Base-by-base conservation (phyloP, 2,329 filamentous ascomycete species). In the Thielaviopsis euricoi region DNA sequence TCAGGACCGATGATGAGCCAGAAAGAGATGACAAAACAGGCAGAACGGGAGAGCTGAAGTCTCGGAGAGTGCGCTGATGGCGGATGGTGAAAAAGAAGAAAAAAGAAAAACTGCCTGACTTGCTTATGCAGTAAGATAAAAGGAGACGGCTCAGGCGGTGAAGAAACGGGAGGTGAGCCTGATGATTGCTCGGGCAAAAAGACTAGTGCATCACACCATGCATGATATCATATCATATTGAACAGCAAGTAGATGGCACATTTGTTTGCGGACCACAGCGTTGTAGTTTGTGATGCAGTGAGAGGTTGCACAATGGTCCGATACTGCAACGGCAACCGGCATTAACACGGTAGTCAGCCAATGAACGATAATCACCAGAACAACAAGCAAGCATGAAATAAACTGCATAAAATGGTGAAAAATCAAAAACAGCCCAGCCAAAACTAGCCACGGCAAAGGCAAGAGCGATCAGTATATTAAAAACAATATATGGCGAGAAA, bases 161-260 rank as follows among this genome's bases (percentile, higher is more conserved):
- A 33, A 33, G 9, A 33, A 33, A 33, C 29, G 29, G 29, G 29
- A 33, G 29, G 29, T 33, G 2, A 33, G 29, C 29, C 29, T 10
- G 29, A 33, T 33, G 29, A 33, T 33, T 33, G 12, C 29, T 33
- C 12, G 29, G 29, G 7, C 29, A 29, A 19, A 46, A 56, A 56
- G 52, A n/a, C n/a, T 52, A 56, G 29, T 51, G 29, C 19, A 59
- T 52, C 43, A 59, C 52, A 52, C 58, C 49, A 43, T 40, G 37
- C 49, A 43, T 40, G 37, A 58, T 23, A 25, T 55, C 43, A 46
- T 43, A 43, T 55, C 29, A 33, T 33, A 10, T 10, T 26, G 9
- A 9, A 26, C 4, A 9, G 4, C 25, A 26, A 33, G 29, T 33
- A 33, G 7, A 43, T n/a, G 37, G 17, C 13, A 17, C 10, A 17